These are phyloP conservation scores for Colletotrichum paranaense DNA, from an alignment of 2,329 filamentous ascomycete genomes.

Conservation along the genomic window DNA sequence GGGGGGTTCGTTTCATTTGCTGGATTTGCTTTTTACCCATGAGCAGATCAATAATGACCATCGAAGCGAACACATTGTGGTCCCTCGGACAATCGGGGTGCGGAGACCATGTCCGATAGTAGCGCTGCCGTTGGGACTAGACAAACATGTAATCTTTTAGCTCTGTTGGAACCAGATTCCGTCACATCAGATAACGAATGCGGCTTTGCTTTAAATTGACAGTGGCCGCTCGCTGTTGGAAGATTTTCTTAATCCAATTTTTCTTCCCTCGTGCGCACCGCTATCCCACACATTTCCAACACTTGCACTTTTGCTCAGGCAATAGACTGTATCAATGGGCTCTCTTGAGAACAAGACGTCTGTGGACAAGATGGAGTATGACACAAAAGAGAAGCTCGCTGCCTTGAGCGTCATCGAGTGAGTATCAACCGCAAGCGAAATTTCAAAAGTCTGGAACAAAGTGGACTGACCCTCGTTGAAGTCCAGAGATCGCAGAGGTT, in stretches of 20 bases:
- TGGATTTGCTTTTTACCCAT: not conserved
- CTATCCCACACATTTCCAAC: not conserved
- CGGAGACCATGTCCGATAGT: not conserved
- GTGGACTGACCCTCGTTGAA: not conserved
- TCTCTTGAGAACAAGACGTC: not conserved
- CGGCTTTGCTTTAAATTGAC: not conserved
- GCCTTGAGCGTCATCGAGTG: not conserved
- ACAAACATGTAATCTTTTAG: not conserved
- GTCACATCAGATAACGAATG: not conserved
- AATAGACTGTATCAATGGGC: not conserved
- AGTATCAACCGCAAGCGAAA: not conserved
- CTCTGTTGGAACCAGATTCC: not conserved
- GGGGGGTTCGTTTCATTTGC: not conserved
- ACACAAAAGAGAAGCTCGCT: not conserved
- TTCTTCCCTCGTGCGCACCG: not conserved
- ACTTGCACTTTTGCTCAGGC: not conserved
- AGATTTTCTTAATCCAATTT: not conserved
- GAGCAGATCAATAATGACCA: not conserved
- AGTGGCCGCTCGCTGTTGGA: not conserved
- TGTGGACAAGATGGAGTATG: not conserved
- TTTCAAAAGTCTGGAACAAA: not conserved
- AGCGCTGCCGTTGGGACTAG: not conserved
- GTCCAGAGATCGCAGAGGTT: not conserved
- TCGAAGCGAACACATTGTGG: not conserved
- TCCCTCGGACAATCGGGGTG: not conserved